phyloP scores from a whole-genome alignment of 257 asterid species.

The Solanum tacnaense region DNA sequence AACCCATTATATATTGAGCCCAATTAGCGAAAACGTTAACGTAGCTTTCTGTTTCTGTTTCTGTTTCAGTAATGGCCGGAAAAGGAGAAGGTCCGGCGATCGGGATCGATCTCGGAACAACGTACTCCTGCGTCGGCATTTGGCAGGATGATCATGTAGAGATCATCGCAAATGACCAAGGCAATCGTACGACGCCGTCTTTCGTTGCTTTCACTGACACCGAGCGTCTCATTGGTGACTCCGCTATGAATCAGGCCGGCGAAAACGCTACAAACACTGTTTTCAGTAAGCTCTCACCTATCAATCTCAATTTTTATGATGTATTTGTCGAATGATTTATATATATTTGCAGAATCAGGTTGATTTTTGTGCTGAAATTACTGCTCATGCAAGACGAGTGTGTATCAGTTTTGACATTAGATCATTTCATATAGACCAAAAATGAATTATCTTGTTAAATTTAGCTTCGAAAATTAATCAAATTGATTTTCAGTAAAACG shows the following conservation, averaged over 20 bases:
- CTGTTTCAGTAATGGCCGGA: not conserved
- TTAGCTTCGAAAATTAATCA: not conserved
- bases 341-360: not conserved
- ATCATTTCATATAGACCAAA: not conserved
- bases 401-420: not conserved
- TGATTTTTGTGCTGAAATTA: not conserved
- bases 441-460: not conserved
- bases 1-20: not conserved
- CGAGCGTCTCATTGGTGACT: not conserved
- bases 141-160: not conserved
- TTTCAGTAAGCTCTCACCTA: not conserved
- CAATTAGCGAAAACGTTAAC: not conserved
- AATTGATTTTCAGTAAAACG: not conserved
- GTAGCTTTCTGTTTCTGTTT: too few species aligned
- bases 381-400: not conserved
- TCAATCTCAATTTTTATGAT: too few species aligned
- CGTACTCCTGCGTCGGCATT: not conserved
- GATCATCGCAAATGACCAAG: not conserved
- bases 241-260: not conserved
- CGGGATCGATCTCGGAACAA: not conserved
- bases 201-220: not conserved
- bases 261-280: not conserved
- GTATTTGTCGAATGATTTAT: not conserved
- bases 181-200: not conserved
- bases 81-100: not conserved